These are phyloP conservation scores for Euclidium syriacum DNA, from an alignment of 345 rosid genomes.

Conservation along the genomic window DNA sequence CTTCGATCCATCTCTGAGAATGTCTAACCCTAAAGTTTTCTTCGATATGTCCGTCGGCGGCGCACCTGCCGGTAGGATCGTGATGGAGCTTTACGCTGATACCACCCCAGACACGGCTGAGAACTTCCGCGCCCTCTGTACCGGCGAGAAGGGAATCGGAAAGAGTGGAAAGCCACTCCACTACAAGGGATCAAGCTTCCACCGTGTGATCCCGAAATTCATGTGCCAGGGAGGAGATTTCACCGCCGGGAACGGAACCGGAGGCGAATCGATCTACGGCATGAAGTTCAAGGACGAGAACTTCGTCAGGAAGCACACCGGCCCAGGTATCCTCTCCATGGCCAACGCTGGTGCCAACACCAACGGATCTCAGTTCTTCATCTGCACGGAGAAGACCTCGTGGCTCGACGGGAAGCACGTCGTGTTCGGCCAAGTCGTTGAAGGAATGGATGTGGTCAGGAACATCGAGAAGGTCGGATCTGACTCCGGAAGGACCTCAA, in stretches of 20 bases:
- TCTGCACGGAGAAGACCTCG: constrained; percentile 43
- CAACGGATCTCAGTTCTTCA: constrained; percentile 63
- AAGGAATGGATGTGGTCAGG: constrained; percentile 48
- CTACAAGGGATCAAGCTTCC: constrained; percentile 62
- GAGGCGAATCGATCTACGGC: constrained; percentile 72
- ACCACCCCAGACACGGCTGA: constrained; percentile 43
- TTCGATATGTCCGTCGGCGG: constrained; percentile 48
- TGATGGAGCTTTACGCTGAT: constrained; percentile 57
- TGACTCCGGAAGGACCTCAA: constrained; percentile 36
- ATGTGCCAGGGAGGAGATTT: constrained; percentile 79
- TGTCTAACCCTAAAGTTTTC: constrained; percentile 46
- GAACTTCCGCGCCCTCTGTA: constrained; percentile 72
- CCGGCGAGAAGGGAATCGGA: constrained; percentile 52
- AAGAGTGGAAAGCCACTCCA: constrained; percentile 52
- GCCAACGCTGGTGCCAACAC: constrained; percentile 55
- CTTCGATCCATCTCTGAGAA: neutral
- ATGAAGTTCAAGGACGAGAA: constrained; percentile 57
- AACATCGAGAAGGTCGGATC: constrained; percentile 58
- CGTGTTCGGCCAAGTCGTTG: constrained; percentile 57
- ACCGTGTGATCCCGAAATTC: constrained; percentile 64
- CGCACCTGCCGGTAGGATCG: constrained; percentile 35
- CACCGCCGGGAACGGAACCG: constrained; percentile 58
- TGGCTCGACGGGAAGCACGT: constrained; percentile 75
- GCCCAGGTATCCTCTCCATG: constrained; percentile 62
- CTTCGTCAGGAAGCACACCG: constrained; percentile 56